Base-by-base conservation (phyloP, 768 basidiomycete genomes). In the Tremella fuciformis region DNA sequence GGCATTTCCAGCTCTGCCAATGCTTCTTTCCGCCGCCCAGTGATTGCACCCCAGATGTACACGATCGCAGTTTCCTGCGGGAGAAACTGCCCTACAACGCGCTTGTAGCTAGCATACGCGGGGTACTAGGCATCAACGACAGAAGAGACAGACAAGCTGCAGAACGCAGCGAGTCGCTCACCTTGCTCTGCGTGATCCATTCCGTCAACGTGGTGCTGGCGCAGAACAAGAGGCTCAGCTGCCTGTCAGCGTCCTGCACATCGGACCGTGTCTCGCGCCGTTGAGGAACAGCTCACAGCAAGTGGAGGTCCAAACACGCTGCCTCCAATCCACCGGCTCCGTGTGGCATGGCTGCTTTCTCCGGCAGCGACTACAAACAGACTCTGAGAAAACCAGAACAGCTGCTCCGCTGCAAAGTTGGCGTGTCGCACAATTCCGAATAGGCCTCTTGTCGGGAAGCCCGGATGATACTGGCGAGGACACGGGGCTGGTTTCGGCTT, bases 361-460 rank as follows among this genome's bases (percentile, higher is more conserved):
- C 61, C 66, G 8, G 66, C 73, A 15, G 61, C 64, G 8, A 70
- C 55, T 1, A 72, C 72, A 49, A 75, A 75, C 57, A 75, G 46
- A 26, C 67, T 70, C 52, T 77, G 76, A 4, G 68, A 57, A 4
- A 71, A 13, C 76, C 76, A 93, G 78, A 93, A 91, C 15, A 79
- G 76, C 75, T 93, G 91, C 75, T 98, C 94, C 74, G 88, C 91
- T 0, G 86, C 78, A 73, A 91, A 93, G 76, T 98, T 98, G 37
- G 94, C 92, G 76, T 98, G 94, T 15, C 94, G 81, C 1, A 84
- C 85, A 81, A 85, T 93, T 1, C 84, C 82, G 88, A 89, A 98
- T 7, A 97, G 76, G 2, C 93, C 93, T 18, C 82, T 81, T 0
- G 91, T 90, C 22, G 86, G 78, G 74, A 97, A 97, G 0, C 94